These are phyloP conservation scores for Candida khao-thaluensis DNA, from an alignment of 805 yeast genomes.

Conservation along the genomic window DNA sequence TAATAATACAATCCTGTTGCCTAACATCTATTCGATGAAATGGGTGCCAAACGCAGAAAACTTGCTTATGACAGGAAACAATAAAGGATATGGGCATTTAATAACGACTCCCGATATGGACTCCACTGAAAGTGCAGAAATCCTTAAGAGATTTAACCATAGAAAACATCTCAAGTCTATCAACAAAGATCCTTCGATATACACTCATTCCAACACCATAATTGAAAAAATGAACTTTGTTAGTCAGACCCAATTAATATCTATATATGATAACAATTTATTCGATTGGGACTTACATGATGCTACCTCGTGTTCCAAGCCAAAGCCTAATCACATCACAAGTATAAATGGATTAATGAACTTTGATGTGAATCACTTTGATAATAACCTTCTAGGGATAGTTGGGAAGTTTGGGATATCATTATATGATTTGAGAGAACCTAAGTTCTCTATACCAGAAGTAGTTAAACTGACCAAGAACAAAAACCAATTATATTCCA, in stretches of 20 bases:
- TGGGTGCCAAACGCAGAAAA: slow-evolving; percentile 49
- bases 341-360: slow-evolving; percentile 49
- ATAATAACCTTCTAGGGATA: slow-evolving; percentile 56
- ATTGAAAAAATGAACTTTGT: slow-evolving; percentile 29
- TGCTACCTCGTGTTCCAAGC: slow-evolving; percentile 26
- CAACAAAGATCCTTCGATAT: slow-evolving; percentile 23
- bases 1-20: slow-evolving; percentile 56
- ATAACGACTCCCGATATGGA: slow-evolving; percentile 57
- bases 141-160: slow-evolving; percentile 78
- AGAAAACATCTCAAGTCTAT: slow-evolving; percentile 52
- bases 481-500: slow-evolving; percentile 30
- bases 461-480: slow-evolving; percentile 14
- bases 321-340: slow-evolving; percentile 54
- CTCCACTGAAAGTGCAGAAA: slow-evolving; percentile 58
- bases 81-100: slow-evolving; percentile 70
- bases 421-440: slow-evolving; percentile 63
- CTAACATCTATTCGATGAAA: slow-evolving; percentile 51
- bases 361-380: slow-evolving; percentile 48
- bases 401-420: slow-evolving; percentile 76
- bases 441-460: slow-evolving; percentile 36
- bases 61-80: slow-evolving; percentile 69
- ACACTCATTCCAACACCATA: slow-evolving; percentile 21
- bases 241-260: slow-evolving; percentile 46
- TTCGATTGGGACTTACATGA: slow-evolving; percentile 74
- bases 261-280: slow-evolving; percentile 66